These are phyloP conservation scores for Phytophthora sojae DNA, from an alignment of 352 stramenopile genomes.

Conservation along the genomic window DNA sequence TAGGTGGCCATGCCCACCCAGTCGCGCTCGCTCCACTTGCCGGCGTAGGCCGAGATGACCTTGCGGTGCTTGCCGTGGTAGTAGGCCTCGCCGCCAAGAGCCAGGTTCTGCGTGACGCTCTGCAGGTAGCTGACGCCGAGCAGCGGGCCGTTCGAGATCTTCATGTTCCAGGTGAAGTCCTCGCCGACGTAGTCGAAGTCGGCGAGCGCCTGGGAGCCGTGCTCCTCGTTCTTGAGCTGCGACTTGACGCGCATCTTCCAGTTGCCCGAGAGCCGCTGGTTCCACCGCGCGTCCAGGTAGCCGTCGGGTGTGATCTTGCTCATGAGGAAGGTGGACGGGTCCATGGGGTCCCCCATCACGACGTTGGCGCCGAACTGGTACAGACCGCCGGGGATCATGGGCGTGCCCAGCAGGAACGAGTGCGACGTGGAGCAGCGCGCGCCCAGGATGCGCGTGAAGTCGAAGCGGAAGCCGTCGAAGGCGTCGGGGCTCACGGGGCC, in stretches of 20 bases:
- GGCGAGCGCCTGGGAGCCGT: slow-evolving; percentile 80
- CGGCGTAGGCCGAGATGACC: slow-evolving; percentile 86
- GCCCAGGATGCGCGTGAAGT: slow-evolving; percentile 86
- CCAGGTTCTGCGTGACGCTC: slow-evolving; percentile 82
- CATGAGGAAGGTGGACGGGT: slow-evolving; percentile 87
- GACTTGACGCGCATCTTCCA: slow-evolving; percentile 90
- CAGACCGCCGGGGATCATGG: slow-evolving; percentile 84
- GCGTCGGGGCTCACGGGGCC: slow-evolving; percentile 77
- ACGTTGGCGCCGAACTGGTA: slow-evolving; percentile 91
- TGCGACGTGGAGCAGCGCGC: slow-evolving; percentile 86
- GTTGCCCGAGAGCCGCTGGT: slow-evolving; percentile 71
- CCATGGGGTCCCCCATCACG: slow-evolving; percentile 75
- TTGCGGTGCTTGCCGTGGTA: slow-evolving; percentile 91
- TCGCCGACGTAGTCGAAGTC: slow-evolving; percentile 87
- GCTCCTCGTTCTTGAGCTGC: slow-evolving; percentile 84
- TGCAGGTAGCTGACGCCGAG: slow-evolving; percentile 89
- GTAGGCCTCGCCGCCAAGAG: slow-evolving; percentile 86
- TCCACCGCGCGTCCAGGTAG: slow-evolving; percentile 87
- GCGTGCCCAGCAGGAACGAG: slow-evolving; percentile 81
- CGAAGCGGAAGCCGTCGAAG: slow-evolving; percentile 90
- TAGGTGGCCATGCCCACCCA: slow-evolving; percentile 81
- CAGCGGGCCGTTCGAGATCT: slow-evolving; percentile 89
- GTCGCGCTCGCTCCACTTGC: slow-evolving; percentile 77
- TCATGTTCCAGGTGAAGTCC: slow-evolving; percentile 92
- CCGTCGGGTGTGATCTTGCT: slow-evolving; percentile 88